These are phyloP conservation scores for Chaetoceros muelleri DNA, from an alignment of 108 stramenopile genomes.

Conservation along the genomic window DNA sequence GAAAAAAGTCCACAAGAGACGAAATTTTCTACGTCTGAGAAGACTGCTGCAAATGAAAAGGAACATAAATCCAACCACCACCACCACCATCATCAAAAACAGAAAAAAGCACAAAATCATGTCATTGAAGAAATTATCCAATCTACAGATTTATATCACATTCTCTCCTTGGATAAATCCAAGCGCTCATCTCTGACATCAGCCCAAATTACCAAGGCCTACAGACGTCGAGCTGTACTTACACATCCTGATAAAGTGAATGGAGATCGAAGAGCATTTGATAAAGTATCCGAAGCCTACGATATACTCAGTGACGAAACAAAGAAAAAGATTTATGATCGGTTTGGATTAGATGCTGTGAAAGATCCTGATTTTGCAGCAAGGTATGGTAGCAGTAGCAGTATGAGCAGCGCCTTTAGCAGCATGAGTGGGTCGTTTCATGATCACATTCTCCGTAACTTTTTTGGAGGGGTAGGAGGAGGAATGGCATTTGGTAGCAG, in stretches of 20 bases:
- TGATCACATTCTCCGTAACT: not conserved
- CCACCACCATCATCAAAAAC: not conserved
- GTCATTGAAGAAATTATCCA: not conserved
- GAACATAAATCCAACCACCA: no score
- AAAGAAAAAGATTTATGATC: constrained; percentile 85
- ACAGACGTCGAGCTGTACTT: constrained; percentile 73
- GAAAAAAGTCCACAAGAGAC: no score
- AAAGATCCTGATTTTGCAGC: not conserved
- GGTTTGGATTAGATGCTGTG: constrained; percentile 33
- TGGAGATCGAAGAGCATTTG: constrained; percentile 72
- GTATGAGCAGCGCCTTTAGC: not conserved
- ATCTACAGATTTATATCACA: not conserved
- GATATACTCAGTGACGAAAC: constrained; percentile 85
- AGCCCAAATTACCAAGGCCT: constrained; percentile 74
- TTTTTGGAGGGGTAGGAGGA: no score
- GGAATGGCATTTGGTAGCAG: no score
- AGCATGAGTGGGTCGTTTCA: not conserved
- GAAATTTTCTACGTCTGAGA: no score
- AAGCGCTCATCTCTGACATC: constrained; percentile 1
- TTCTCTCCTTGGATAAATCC: not conserved
- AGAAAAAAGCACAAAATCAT: not conserved
- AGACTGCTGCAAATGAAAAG: no score
- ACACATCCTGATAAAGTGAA: constrained; percentile 92
- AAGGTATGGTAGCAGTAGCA: no score
- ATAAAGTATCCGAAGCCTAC: constrained; percentile 89